A percentile compares a stretch with the other conserved stretches of the same genome.
Evolutionary conservation across 306 rosid species (phyloP).

Genomic region (Urtica urens): DNA sequence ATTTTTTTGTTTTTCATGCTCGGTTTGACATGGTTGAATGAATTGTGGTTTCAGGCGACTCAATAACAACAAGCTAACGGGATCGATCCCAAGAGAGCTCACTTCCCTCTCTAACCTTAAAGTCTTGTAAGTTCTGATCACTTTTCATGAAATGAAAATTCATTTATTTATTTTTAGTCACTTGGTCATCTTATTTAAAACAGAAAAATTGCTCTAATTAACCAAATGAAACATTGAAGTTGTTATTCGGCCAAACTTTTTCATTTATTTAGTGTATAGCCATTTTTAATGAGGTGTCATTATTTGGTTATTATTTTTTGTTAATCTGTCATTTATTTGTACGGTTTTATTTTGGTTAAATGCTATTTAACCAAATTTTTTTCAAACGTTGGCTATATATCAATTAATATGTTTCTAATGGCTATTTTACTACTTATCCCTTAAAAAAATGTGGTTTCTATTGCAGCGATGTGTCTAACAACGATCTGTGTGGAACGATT

Average conservation of each 20-base stretch:
- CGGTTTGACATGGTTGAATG: constrained; percentile 5
- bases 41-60: constrained; percentile 38
- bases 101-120: constrained; percentile 57
- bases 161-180: too few relatives aligned
- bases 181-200: too few relatives aligned
- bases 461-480: constrained; percentile 85
- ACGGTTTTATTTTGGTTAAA: too few relatives aligned
- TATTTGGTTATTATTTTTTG: too few relatives aligned
- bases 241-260: neutral
- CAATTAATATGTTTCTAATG: too few relatives aligned
- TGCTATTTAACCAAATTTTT: too few relatives aligned
- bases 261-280: neutral
- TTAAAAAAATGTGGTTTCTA: neutral
- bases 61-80: constrained; percentile 66
- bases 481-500: constrained; percentile 83
- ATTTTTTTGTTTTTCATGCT: constrained; percentile 13
- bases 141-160: neutral
- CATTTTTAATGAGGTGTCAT: too few relatives aligned
- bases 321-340: too few relatives aligned
- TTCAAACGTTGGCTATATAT: too few relatives aligned
- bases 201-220: too few relatives aligned
- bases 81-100: constrained; percentile 82
- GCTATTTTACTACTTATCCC: too few relatives aligned
- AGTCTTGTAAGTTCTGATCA: constrained; percentile 52
- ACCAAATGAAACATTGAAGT: too few relatives aligned